phyloP scores from a whole-genome alignment of 352 stramenopile genomes.

The Phytopythium montanum region DNA sequence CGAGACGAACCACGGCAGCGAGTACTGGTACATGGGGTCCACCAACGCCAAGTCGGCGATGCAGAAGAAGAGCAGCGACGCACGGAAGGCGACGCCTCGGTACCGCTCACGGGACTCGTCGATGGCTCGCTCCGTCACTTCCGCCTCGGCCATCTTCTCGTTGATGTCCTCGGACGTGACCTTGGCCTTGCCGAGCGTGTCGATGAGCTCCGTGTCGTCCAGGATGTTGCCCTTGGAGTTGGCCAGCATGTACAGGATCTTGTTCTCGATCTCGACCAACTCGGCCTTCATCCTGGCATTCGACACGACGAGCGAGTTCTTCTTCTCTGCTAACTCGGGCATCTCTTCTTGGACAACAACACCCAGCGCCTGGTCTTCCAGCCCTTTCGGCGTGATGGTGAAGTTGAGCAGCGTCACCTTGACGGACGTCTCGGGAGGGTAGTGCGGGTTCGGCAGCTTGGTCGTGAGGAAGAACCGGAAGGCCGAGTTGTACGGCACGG shows the following conservation, averaged over 20 bases:
- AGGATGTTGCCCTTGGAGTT: slow-evolving; percentile 94
- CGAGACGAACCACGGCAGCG: slow-evolving; percentile 90
- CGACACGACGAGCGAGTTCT: slow-evolving; percentile 90
- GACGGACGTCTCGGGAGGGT: slow-evolving; percentile 90
- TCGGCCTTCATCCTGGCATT: slow-evolving; percentile 92
- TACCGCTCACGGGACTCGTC: slow-evolving; percentile 89
- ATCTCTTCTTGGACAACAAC: slow-evolving; percentile 93
- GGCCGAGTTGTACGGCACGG: slow-evolving; percentile 86
- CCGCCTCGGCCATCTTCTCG: slow-evolving; percentile 90
- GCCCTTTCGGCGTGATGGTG: slow-evolving; percentile 87
- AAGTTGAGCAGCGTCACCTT: slow-evolving; percentile 94
- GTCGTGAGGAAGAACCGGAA: slow-evolving; percentile 95
- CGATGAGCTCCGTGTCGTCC: slow-evolving; percentile 91
- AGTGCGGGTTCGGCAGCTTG: slow-evolving; percentile 92
- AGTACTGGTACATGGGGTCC: slow-evolving; percentile 92
- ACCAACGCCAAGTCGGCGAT: slow-evolving; percentile 87
- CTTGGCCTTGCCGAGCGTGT: slow-evolving; percentile 90
- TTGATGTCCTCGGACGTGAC: slow-evolving; percentile 92
- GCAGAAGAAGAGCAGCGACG: slow-evolving; percentile 90
- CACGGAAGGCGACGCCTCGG: slow-evolving; percentile 84
- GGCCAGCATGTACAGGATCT: slow-evolving; percentile 91
- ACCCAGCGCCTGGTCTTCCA: slow-evolving; percentile 90
- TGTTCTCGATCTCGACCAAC: slow-evolving; percentile 92
- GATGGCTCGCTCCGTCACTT: slow-evolving; percentile 91
- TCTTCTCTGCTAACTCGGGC: slow-evolving; percentile 92